Percentiles rank a stretch among this genome's conserved stretches.
phyloP scores from a whole-genome alignment of 768 basidiomycete genomes.

The Coprinellus micaceus region DNA sequence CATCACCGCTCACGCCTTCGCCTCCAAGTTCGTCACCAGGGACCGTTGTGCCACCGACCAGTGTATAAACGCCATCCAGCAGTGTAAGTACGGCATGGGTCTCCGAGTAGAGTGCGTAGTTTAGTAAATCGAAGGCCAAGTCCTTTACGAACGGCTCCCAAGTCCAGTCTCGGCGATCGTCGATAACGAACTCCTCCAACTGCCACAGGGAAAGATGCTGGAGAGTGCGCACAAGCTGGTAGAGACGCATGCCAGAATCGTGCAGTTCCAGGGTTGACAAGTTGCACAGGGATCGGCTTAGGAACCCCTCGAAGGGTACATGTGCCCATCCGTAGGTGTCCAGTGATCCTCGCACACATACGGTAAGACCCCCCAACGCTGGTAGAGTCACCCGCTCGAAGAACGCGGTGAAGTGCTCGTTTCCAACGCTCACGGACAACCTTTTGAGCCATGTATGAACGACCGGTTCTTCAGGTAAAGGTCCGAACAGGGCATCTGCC shows the following conservation, averaged over 20 bases:
- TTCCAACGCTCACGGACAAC: constrained; percentile 27
- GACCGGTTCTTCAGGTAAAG: constrained; percentile 18
- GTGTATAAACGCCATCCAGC: not conserved
- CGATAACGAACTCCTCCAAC: constrained; percentile 28
- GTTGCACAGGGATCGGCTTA: constrained; percentile 27
- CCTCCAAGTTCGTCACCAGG: not conserved
- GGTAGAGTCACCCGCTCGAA: constrained; percentile 27
- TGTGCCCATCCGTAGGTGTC: constrained; percentile 32
- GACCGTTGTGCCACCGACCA: not conserved
- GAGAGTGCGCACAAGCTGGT: constrained; percentile 28
- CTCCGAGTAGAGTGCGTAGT: constrained; percentile 11
- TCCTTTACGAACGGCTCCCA: constrained; percentile 31
- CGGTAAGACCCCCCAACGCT: constrained; percentile 20
- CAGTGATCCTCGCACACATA: constrained; percentile 26
- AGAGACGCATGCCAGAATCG: constrained; percentile 28
- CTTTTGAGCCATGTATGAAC: constrained; percentile 23
- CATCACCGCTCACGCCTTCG: not conserved
- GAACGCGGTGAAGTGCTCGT: constrained; percentile 26
- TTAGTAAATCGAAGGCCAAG: constrained; percentile 26
- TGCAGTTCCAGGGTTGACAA: constrained; percentile 27
- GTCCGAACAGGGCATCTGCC: constrained; percentile 25
- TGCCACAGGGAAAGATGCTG: constrained; percentile 23
- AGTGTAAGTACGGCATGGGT: not conserved
- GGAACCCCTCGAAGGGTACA: constrained; percentile 25
- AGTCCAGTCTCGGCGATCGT: constrained; percentile 32